Percentiles rank a stretch among this genome's conserved stretches.
phyloP scores from a whole-genome alignment of 345 rosid genomes.

The Microthlaspi erraticum region DNA sequence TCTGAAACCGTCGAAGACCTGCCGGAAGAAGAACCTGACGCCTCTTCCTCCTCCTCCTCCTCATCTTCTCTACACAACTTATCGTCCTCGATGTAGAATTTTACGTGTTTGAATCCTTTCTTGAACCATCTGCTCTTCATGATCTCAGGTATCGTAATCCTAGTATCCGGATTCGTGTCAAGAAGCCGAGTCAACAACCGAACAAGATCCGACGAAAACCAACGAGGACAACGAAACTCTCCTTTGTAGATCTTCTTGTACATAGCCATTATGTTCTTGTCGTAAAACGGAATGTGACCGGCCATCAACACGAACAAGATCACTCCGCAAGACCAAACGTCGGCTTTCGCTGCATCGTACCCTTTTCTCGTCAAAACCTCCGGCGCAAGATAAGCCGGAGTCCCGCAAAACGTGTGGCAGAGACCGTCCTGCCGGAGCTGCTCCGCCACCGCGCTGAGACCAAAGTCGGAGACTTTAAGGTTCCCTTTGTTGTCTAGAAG shows the following conservation, averaged over 20 bases:
- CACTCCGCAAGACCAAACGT: constrained; percentile 94
- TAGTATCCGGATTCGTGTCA: constrained; percentile 72
- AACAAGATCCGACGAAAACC: constrained; percentile 71
- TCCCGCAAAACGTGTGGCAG: constrained; percentile 90
- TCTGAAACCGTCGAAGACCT: constrained; percentile 60
- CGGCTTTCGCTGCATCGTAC: constrained; percentile 87
- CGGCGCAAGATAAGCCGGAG: constrained; percentile 81
- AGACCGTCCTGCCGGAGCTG: constrained; percentile 71
- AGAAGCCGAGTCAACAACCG: constrained; percentile 62
- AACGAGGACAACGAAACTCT: constrained; percentile 77
- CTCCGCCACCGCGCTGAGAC: constrained; percentile 79
- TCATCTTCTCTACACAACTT: constrained; percentile 50
- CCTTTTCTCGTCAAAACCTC: constrained; percentile 78
- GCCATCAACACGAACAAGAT: constrained; percentile 79
- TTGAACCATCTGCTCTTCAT: constrained; percentile 83
- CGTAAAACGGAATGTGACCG: constrained; percentile 78
- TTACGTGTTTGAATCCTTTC: constrained; percentile 69
- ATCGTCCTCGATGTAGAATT: constrained; percentile 63
- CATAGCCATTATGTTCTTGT: constrained; percentile 75
- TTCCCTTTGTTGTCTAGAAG: constrained; percentile 75
- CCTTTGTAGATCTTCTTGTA: constrained; percentile 77
- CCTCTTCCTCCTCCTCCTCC: constrained; percentile 52
- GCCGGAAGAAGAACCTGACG: constrained; percentile 39
- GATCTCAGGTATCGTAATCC: constrained; percentile 71
- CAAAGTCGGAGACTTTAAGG: constrained; percentile 87